Conservation (phyloP, 805 yeast genomes). For the Candida tallmaniae region DNA sequence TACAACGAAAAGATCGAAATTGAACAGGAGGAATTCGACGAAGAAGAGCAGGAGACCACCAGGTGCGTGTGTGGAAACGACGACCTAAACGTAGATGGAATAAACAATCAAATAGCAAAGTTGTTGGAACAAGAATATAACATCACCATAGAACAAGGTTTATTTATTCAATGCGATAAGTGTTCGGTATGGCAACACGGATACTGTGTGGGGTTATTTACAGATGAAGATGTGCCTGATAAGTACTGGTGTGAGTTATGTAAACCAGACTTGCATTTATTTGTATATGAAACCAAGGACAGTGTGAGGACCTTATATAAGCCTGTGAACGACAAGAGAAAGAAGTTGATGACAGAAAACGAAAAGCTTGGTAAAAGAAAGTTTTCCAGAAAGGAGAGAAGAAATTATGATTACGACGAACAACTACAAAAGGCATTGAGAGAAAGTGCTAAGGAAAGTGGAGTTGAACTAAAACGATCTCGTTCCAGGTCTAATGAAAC, state of each 20-base stretch:
- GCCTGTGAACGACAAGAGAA: constrained; percentile 39
- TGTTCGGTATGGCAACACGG: constrained; percentile 99
- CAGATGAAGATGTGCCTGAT: constrained; percentile 78
- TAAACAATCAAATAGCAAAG: constrained; percentile 21
- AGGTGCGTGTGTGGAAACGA: constrained; percentile 41
- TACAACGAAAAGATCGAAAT: constrained; percentile 8
- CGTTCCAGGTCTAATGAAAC: not conserved
- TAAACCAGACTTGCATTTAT: constrained; percentile 74
- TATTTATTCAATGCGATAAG: constrained; percentile 79
- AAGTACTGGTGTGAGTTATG: constrained; percentile 94
- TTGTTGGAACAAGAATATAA: constrained; percentile 28
- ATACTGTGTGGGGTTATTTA: constrained; percentile 81
- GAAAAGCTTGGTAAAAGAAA: constrained; percentile 15
- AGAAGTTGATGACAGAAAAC: constrained; percentile 22
- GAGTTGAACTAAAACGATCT: not conserved
- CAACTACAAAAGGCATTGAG: constrained; percentile 47
- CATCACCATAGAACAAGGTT: constrained; percentile 48
- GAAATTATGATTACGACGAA: constrained; percentile 36
- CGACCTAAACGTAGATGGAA: constrained; percentile 24
- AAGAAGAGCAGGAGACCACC: constrained; percentile 38
- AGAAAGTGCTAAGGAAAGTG: constrained; percentile 40
- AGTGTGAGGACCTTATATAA: constrained; percentile 31
- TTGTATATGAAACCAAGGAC: constrained; percentile 30
- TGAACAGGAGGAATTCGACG: constrained; percentile 11
- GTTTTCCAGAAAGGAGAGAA: constrained; percentile 25